A percentile compares a stretch with the other conserved stretches of the same genome.
These are phyloP conservation scores for Sarocladiaceae sp. DNA, from an alignment of 2,329 filamentous ascomycete species.

Conservation along the genomic window DNA sequence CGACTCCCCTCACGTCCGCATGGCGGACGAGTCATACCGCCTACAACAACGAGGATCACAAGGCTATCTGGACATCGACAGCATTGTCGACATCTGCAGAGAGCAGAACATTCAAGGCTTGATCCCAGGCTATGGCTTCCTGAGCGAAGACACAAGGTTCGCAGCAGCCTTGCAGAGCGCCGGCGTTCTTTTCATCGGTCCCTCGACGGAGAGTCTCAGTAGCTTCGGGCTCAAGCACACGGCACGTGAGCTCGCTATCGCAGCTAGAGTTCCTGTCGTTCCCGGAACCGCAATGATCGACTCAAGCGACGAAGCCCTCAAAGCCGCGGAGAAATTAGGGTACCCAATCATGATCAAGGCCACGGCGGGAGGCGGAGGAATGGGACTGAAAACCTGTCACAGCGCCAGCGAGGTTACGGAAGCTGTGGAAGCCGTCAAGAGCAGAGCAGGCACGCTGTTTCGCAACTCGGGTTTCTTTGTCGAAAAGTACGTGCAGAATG, in stretches of 20 bases:
- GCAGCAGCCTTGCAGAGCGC: slow-evolving; percentile 43
- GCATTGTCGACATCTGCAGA: slow-evolving; percentile 28
- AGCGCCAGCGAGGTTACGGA: slow-evolving; percentile 42
- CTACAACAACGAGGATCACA: slow-evolving; percentile 10
- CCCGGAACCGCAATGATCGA: slow-evolving; percentile 24
- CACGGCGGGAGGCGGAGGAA: slow-evolving; percentile 57
- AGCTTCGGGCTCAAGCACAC: slow-evolving; percentile 54
- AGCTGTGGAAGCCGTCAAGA: slow-evolving; percentile 48
- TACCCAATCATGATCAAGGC: slow-evolving; percentile 51
- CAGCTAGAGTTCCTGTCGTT: slow-evolving; percentile 35
- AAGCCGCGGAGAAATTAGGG: slow-evolving; percentile 28
- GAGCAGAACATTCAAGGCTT: slow-evolving; percentile 44
- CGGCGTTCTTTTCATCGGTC: slow-evolving; percentile 53
- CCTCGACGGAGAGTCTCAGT: slow-evolving; percentile 44
- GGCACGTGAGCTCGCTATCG: slow-evolving; percentile 45
- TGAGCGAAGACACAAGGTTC: slow-evolving; percentile 57
- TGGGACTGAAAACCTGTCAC: slow-evolving; percentile 53
- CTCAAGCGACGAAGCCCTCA: slow-evolving; percentile 44
- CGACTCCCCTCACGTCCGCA: slow-evolving; percentile 44
- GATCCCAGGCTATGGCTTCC: slow-evolving; percentile 59
- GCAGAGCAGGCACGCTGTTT: slow-evolving; percentile 51
- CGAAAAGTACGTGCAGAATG: slow-evolving; percentile 54
- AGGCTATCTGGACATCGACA: slow-evolving; percentile 11
- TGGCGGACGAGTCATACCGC: slow-evolving; percentile 46
- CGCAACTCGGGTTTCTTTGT: slow-evolving; percentile 57